Conservation (phyloP, 2,329 filamentous ascomycete species). For the Cladosporium colombiae region DNA sequence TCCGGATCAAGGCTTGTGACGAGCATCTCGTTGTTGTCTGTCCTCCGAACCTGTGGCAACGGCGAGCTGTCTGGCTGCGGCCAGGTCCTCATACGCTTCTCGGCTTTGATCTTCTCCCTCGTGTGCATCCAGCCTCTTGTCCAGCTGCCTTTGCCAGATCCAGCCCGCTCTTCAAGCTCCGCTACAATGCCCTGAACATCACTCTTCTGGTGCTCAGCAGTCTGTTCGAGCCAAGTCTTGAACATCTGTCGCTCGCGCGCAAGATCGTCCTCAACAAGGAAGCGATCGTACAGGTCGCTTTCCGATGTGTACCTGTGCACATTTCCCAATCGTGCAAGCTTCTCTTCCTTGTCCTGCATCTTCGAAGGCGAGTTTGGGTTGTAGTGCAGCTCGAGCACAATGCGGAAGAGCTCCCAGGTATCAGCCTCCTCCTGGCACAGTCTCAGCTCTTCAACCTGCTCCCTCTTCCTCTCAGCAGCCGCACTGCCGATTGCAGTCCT, state of each 20-base stretch:
- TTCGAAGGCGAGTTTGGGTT: conserved; percentile 42
- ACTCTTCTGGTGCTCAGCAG: conserved; percentile 65
- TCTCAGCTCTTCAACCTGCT: conserved; percentile 35
- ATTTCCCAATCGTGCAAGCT: conserved; percentile 36
- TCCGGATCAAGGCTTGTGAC: conserved; percentile 92
- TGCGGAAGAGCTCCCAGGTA: conserved; percentile 83
- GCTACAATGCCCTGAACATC: conserved; percentile 75
- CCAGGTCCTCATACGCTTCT: conserved; percentile 72
- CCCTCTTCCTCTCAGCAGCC: conserved; percentile 30
- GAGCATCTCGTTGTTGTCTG: conserved; percentile 61
- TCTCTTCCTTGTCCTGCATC: conserved; percentile 37
- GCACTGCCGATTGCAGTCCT: conserved; percentile 22
- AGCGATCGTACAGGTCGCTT: conserved; percentile 68
- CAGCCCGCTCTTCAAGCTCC: conserved; percentile 66
- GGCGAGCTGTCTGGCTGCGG: conserved; percentile 51
- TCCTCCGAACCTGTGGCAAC: conserved; percentile 46
- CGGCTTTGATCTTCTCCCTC: conserved; percentile 82
- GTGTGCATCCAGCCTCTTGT: conserved; percentile 92
- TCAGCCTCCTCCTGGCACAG: conserved; percentile 66
- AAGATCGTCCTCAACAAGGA: conserved; percentile 69
- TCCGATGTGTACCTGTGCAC: conserved; percentile 58
- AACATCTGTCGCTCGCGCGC: conserved; percentile 79
- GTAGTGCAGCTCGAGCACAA: conserved; percentile 69
- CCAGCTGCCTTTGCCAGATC: conserved; percentile 74
- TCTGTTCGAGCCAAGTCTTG: conserved; percentile 82